Evolutionary conservation across 202 grass and related monocot genomes (phyloP).

Genomic region (Setaria viridis): DNA sequence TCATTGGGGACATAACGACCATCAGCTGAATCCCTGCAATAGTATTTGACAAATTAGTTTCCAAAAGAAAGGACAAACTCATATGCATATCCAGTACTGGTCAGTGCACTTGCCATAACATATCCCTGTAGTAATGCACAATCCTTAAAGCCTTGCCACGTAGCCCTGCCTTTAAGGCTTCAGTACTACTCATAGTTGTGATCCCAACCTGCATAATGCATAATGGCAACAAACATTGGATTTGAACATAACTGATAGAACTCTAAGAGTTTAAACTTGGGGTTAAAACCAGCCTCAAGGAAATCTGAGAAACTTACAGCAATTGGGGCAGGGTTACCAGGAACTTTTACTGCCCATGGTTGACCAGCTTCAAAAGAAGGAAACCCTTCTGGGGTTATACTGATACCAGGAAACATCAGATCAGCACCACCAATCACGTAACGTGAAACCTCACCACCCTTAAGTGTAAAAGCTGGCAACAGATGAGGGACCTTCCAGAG

Average conservation of each 20-base stretch:
- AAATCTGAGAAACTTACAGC: slow-evolving; percentile 68
- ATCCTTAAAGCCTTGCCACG: slow-evolving; percentile 90
- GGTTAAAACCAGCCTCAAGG: slow-evolving; percentile 20
- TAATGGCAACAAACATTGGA: slow-evolving; percentile 24
- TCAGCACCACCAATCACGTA: slow-evolving; percentile 85
- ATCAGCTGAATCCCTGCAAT: slow-evolving; percentile 86
- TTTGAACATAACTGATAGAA: slow-evolving; percentile 27
- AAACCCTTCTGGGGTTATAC: slow-evolving; percentile 76
- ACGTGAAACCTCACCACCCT: slow-evolving; percentile 86
- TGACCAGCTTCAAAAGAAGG: slow-evolving; percentile 85
- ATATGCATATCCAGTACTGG: neutral
- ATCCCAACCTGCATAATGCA: slow-evolving; percentile 65
- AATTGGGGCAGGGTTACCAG: slow-evolving; percentile 87
- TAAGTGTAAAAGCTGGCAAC: slow-evolving; percentile 92
- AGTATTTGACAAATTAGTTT: slow-evolving; percentile 35
- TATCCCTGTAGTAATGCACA: slow-evolving; percentile 83
- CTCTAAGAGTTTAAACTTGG: neutral
- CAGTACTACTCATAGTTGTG: slow-evolving; percentile 76
- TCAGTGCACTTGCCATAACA: slow-evolving; percentile 76
- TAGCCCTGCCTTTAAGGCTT: slow-evolving; percentile 81
- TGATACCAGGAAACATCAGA: slow-evolving; percentile 98
- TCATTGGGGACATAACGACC: slow-evolving; percentile 84
- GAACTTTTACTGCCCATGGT: slow-evolving; percentile 93
- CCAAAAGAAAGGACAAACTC: neutral
- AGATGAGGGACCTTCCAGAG: slow-evolving; percentile 88